Base-by-base conservation (phyloP, 140 eudicot species). In the Erigeron philadelphicus region DNA sequence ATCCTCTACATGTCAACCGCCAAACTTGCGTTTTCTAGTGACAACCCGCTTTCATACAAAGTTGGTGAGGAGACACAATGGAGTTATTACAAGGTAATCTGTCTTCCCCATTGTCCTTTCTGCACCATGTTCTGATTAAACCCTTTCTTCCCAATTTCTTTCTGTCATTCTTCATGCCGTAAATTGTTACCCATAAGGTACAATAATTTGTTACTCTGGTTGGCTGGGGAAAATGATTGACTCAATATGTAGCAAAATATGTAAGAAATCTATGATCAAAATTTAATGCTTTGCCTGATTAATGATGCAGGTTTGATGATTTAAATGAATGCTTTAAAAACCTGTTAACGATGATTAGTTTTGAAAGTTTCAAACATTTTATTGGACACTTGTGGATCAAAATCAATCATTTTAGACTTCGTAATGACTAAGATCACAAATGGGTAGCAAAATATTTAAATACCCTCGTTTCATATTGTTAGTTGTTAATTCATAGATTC, bases 41-140 rank as follows among this genome's bases (percentile, higher is more conserved):
- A 92, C 81, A 81, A 58, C 74, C 98, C 98, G 19, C 96, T 92
- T 70, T 88, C 98, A 7, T 92, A 92, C 70, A 88, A 86, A 84
- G 85, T 63, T 65, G 84, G 84, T 64, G 96, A 84, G 21, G 84
- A 88, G 78, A 82, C 83, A 7, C 88, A 80, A 66, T 84, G 88
- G 95, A 92, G 98, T 75, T 88, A 79, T 70, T 92, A 92, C 67
- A 92, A 91, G 98, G 97, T 91, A 66, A 45, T 41, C 9, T 61
- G 8, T 61, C 49, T 61, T 61, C 3, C 44, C 45, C 54, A 17
- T 16, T 64, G 52, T 12, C 19, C 9, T 16, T 54, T 61, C 49
- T 61, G 41, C 5, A 61, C 41, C 41, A 61, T 40, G 11, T 41
- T 61, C 9, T n/a, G n/a, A 35, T 15, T 61, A 3, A 0, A 56